A percentile compares a stretch with the other conserved stretches of the same genome.
Evolutionary conservation across 1,284 basidiomycete genomes (phyloP).

Genomic region (Laetiporus sulphureus): DNA sequence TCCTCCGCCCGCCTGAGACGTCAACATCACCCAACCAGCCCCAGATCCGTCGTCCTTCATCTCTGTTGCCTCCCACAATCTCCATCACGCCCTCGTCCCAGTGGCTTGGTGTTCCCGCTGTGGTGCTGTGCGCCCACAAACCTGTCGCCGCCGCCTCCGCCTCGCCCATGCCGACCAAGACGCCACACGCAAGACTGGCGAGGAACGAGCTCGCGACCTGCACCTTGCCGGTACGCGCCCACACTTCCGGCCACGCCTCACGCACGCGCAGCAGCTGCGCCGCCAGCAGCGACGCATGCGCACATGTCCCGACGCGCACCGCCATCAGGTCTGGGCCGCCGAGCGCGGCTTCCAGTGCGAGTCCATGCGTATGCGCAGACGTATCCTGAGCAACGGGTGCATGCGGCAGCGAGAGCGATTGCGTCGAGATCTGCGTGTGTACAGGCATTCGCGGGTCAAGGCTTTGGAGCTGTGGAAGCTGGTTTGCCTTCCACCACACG

Average conservation of each 20-base stretch:
- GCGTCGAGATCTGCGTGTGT: slow-evolving; percentile 57
- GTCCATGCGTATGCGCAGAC: slow-evolving; percentile 68
- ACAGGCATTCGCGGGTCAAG: slow-evolving; percentile 60
- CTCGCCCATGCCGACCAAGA: slow-evolving; percentile 66
- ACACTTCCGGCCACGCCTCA: slow-evolving; percentile 69
- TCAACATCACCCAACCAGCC: slow-evolving; percentile 76
- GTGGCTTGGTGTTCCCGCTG: slow-evolving; percentile 36
- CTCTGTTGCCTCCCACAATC: slow-evolving; percentile 64
- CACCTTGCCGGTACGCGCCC: slow-evolving; percentile 60
- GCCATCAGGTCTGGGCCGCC: slow-evolving; percentile 75
- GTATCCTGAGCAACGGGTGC: slow-evolving; percentile 72
- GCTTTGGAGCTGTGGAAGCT: slow-evolving; percentile 56
- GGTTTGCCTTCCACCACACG: slow-evolving; percentile 77
- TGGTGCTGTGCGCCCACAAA: slow-evolving; percentile 53
- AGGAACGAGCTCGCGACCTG: slow-evolving; percentile 71
- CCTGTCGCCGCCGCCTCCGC: slow-evolving; percentile 73
- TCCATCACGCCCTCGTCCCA: slow-evolving; percentile 78
- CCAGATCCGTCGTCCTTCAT: slow-evolving; percentile 62
- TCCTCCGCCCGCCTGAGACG: slow-evolving; percentile 45
- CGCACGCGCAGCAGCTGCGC: slow-evolving; percentile 67
- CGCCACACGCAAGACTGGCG: slow-evolving; percentile 61
- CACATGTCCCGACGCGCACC: slow-evolving; percentile 61
- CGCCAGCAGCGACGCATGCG: slow-evolving; percentile 58
- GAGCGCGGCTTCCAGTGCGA: slow-evolving; percentile 63
- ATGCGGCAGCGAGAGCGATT: slow-evolving; percentile 69